Evolutionary conservation across 2,329 filamentous ascomycete genomes (phyloP), one percentile per base, ranked within the genome.

Genomic region (Beauveria pseudobassiana): DNA sequence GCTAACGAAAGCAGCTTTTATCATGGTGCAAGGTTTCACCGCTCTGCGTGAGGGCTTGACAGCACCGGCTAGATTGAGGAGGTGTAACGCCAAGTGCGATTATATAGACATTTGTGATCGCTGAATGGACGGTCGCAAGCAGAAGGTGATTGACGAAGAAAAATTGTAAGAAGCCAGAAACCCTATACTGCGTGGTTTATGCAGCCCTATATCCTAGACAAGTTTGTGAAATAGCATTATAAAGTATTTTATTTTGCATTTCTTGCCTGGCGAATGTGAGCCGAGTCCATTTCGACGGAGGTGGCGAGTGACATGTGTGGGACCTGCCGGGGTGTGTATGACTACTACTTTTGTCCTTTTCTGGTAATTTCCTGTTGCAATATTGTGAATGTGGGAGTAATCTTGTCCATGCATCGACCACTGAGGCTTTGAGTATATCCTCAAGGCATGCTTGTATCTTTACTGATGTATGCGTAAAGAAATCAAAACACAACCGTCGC

Each of bases 21-120:
- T 76, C 5, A 73, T 80, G 66, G 73, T 80, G 70, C 79, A 81
- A 63, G 80, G 80, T 50, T 73, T 83, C 57, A 71, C 79, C 57
- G 76, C 74, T 62, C 75, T 82, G 67, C 79, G 81, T 24, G 80
- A 83, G 68, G 72, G 71, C 42, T 64, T 77, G 30, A 71, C 70
- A 3, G 20, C 57, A 2, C 62, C 43, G 10, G 12, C 18, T 9
- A n/a, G 56, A 22, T 28, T 30, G 56, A 42, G 56, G 56, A 59
- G 30, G 30, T 34, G 30, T 12, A 34, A 34, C 30, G 28, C 28
- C 9, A 4, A 34, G 30, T 34, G 56, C 38, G 48, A 8, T 38
- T 45, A 20, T 40, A 26, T 7, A 30, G 26, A 51, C 14, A 7
- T 20, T 7, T 7, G 16, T 20, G 30, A 50, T 34, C 24, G 14